Evolutionary conservation across 2,329 filamentous ascomycete species (phyloP).

Genomic region (Talaromyces sp.): DNA sequence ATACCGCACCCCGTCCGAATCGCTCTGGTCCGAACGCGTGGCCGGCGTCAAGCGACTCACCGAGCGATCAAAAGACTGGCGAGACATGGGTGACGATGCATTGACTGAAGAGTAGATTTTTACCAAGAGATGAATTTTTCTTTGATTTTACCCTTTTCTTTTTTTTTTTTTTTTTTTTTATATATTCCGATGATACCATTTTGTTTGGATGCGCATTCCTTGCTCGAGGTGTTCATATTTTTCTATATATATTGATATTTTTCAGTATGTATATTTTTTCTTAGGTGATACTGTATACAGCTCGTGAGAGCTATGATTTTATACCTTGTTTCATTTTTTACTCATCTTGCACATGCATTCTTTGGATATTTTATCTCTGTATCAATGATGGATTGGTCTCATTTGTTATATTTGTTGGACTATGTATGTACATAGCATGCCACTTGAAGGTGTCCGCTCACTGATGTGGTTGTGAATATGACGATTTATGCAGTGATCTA

Average conservation of each 20-base stretch:
- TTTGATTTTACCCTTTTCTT: conserved; percentile 14
- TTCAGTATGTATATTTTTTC: not conserved
- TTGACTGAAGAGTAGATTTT: conserved; percentile 47
- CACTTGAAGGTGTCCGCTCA: not conserved
- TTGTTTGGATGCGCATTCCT: conserved; percentile 10
- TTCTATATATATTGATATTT: not conserved
- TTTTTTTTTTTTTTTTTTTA: no score
- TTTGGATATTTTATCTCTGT: not conserved
- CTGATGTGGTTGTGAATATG: not conserved
- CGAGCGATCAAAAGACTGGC: conserved; percentile 83
- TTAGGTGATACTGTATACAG: not conserved
- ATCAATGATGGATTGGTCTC: not conserved
- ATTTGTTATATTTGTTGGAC: not conserved
- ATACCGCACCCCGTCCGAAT: conserved; percentile 83
- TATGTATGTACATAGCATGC: not conserved
- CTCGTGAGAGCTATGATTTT: not conserved
- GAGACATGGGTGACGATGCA: conserved; percentile 75
- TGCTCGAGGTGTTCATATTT: not conserved
- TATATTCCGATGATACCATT: conserved; percentile 37
- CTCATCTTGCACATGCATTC: not conserved
- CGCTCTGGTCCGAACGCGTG: conserved; percentile 80
- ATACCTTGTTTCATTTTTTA: not conserved
- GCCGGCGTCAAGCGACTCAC: conserved; percentile 74
- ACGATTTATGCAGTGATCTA: not conserved
- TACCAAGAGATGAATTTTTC: not conserved